Conservation (phyloP, 257 asterid genomes). For the Penstemon eatonii region DNA sequence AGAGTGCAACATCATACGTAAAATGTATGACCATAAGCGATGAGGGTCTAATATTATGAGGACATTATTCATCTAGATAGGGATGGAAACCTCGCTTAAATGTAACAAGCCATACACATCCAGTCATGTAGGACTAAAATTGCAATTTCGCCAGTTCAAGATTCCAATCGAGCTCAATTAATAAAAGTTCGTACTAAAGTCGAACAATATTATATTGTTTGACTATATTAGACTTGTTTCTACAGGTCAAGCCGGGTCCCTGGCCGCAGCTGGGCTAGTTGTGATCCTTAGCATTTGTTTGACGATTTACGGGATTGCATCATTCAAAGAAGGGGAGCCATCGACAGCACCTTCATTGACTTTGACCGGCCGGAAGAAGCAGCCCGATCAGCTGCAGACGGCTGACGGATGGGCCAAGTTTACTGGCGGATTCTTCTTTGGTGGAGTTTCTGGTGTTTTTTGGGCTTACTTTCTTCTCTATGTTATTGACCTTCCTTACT, state of each 20-base stretch:
- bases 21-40: too few species aligned
- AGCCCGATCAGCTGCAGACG: constrained; percentile 83
- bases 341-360: constrained; percentile 77
- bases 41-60: too few species aligned
- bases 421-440: constrained; percentile 95
- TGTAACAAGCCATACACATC: too few species aligned
- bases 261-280: constrained; percentile 85
- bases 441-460: constrained; percentile 85
- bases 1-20: too few species aligned
- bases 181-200: too few species aligned
- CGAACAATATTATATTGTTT: too few species aligned
- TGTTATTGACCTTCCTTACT: constrained; percentile 89
- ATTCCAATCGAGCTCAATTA: too few species aligned
- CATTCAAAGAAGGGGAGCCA: constrained; percentile 80
- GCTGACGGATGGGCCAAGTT: constrained; percentile 92
- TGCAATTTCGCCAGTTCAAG: too few species aligned
- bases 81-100: too few species aligned
- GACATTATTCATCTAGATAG: too few species aligned
- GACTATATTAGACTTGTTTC: too few species aligned
- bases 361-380: constrained; percentile 80
- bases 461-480: constrained; percentile 94
- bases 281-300: constrained; percentile 68
- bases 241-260: constrained; percentile 59
- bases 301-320: constrained; percentile 74
- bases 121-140: too few species aligned